phyloP scores from a whole-genome alignment of 2,329 filamentous ascomycete species.

The Fusarium graminum region DNA sequence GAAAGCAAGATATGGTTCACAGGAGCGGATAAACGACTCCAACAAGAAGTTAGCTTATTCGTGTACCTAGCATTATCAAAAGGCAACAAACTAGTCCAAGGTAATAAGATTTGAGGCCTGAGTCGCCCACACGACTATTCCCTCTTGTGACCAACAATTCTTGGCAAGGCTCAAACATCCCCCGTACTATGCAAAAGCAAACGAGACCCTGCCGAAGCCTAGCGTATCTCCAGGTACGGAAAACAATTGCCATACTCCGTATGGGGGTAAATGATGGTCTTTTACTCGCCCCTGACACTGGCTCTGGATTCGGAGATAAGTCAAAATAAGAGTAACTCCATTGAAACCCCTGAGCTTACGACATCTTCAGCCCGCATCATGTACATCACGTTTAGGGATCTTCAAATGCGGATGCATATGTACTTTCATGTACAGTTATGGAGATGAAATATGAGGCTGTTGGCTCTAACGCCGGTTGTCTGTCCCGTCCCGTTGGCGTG shows the following conservation, averaged over 20 bases:
- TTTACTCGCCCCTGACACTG: neutral
- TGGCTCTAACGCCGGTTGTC: slow-evolving; percentile 19
- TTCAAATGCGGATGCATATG: neutral
- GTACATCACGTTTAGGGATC: neutral
- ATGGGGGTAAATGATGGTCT: neutral
- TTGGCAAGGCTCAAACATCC: slow-evolving; percentile 20
- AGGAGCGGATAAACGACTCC: neutral
- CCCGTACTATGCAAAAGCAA: slow-evolving; percentile 15
- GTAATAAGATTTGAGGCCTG: slow-evolving; percentile 33
- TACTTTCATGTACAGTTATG: neutral
- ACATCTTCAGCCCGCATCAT: neutral
- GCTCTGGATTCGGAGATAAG: slow-evolving; percentile 5
- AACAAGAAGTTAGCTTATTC: slow-evolving; percentile 11
- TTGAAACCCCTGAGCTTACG: slow-evolving; percentile 24
- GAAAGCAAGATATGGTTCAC: slow-evolving; percentile 8
- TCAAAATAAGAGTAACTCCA: neutral
- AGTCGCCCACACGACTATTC: slow-evolving; percentile 25
- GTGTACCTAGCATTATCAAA: slow-evolving; percentile 15
- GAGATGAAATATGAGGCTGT: slow-evolving; percentile 20
- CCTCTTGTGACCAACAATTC: slow-evolving; percentile 28
- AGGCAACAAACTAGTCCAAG: neutral
- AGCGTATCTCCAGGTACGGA: neutral
- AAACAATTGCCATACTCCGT: neutral
- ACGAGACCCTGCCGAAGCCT: slow-evolving; percentile 20
- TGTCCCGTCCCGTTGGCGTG: slow-evolving; percentile 37